A percentile compares a stretch with the other conserved stretches of the same genome.
phyloP scores from a whole-genome alignment of 352 stramenopile species.

The Globisporangium takayamanum region DNA sequence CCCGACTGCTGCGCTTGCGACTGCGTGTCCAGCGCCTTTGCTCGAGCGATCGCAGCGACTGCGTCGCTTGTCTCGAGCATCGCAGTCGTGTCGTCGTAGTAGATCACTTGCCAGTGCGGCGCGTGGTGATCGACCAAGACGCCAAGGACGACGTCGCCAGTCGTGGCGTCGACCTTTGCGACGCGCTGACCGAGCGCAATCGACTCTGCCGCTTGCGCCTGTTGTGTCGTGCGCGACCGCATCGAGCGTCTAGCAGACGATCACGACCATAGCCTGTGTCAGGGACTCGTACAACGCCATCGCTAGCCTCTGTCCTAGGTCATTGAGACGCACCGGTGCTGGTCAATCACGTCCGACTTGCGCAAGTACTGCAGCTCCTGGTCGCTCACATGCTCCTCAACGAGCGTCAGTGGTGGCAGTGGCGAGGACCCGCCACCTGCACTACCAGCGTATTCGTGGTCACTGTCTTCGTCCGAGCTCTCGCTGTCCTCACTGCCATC shows the following conservation, averaged over 20 bases:
- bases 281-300: background rate
- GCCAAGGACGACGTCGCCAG: constrained; percentile 33
- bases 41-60: constrained; percentile 25
- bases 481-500: constrained; percentile 43
- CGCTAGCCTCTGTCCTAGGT: background rate
- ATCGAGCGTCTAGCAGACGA: constrained; percentile 21
- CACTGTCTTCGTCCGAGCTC: constrained; percentile 22
- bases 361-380: constrained; percentile 41
- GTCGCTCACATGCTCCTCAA: constrained; percentile 17
- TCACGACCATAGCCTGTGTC: background rate
- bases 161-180: constrained; percentile 29
- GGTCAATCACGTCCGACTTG: constrained; percentile 45
- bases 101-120: constrained; percentile 49
- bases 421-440: constrained; percentile 5
- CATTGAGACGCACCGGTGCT: constrained; percentile 26
- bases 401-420: constrained; percentile 16
- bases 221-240: constrained; percentile 14
- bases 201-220: background rate
- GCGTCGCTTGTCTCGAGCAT: constrained; percentile 26
- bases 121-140: constrained; percentile 33
- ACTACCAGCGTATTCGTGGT: constrained; percentile 11
- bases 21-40: constrained; percentile 13
- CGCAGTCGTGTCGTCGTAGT: constrained; percentile 41
- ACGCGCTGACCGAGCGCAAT: constrained; percentile 28
- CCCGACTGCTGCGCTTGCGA: background rate